These are phyloP conservation scores for Lasiosphaeris hirsuta DNA, from an alignment of 495 filamentous ascomycete genomes.

Conservation along the genomic window DNA sequence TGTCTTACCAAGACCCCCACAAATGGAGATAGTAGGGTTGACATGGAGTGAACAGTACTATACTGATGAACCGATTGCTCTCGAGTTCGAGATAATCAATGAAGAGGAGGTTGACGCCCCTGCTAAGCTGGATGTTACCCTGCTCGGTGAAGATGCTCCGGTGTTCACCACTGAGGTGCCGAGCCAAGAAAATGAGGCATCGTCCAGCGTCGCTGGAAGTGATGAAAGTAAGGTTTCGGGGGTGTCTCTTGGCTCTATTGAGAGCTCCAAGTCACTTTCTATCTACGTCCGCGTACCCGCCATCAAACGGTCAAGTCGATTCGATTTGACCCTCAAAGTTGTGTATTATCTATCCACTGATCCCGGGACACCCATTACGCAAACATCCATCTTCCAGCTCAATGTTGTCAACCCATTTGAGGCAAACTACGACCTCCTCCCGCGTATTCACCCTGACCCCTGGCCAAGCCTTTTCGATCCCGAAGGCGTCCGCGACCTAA, in stretches of 20 bases:
- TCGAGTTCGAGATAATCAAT: conserved; percentile 72
- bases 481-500: conserved; percentile 35
- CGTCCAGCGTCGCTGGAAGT: conserved; percentile 16
- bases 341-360: conserved; percentile 78
- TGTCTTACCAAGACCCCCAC: conserved; percentile 86
- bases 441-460: conserved; percentile 66
- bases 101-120: conserved; percentile 78
- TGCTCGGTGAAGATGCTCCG: conserved; percentile 62
- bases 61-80: conserved; percentile 66
- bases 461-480: conserved; percentile 84
- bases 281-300: conserved; percentile 47
- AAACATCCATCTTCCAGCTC: conserved; percentile 61
- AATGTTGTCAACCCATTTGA: conserved; percentile 80
- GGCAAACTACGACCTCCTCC: conserved; percentile 78
- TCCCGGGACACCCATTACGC: conserved; percentile 76
- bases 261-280: conserved; percentile 41
- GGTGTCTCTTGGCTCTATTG: conserved; percentile 45
- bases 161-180: conserved; percentile 40
- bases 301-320: conserved; percentile 53
- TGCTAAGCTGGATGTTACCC: conserved; percentile 61
- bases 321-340: conserved; percentile 67
- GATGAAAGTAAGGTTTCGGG: conserved; percentile 37
- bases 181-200: conserved; percentile 29
- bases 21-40: conserved; percentile 69
- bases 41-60: conserved; percentile 70